phyloP scores from a whole-genome alignment of 306 rosid genomes.

The Begonia fuchsioides region DNA sequence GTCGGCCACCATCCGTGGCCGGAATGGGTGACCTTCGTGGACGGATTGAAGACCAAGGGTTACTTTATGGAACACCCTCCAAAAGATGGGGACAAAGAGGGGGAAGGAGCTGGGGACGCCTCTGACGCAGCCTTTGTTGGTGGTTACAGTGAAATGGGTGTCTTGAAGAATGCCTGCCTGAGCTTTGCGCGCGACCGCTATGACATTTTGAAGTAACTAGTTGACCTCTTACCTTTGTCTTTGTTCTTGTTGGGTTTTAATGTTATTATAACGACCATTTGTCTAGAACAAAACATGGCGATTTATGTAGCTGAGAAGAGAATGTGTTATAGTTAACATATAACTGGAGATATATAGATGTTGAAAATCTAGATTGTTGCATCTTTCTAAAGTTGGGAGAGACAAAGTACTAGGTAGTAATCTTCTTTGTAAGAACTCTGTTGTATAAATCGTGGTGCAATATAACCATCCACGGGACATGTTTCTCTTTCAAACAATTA shows the following conservation, averaged over 20 bases:
- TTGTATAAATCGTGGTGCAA: no score
- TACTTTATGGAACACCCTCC: slow-evolving; percentile 31
- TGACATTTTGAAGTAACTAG: slow-evolving; percentile 48
- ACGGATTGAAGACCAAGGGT: slow-evolving; percentile 50
- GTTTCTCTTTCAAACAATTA: no score
- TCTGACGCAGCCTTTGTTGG: slow-evolving; percentile 6
- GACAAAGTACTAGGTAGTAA: no score
- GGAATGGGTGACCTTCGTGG: slow-evolving; percentile 83
- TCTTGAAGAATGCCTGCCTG: slow-evolving; percentile 61
- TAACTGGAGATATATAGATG: no score
- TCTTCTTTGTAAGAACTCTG: no score
- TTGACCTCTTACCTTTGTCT: neutral
- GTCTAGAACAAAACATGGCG: no score
- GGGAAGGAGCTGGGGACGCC: neutral
- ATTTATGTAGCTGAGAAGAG: no score
- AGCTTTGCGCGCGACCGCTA: slow-evolving; percentile 81
- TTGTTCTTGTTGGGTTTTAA: neutral
- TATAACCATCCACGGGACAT: no score
- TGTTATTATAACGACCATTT: neutral
- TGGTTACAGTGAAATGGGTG: slow-evolving; percentile 33
- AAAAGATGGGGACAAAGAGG: slow-evolving; percentile 14
- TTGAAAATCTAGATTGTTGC: no score
- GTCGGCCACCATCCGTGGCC: slow-evolving; percentile 66
- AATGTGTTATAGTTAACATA: no score
- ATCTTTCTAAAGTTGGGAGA: no score